Conservation (phyloP, 768 basidiomycete genomes). For the Phaeotremella skinneri region DNA sequence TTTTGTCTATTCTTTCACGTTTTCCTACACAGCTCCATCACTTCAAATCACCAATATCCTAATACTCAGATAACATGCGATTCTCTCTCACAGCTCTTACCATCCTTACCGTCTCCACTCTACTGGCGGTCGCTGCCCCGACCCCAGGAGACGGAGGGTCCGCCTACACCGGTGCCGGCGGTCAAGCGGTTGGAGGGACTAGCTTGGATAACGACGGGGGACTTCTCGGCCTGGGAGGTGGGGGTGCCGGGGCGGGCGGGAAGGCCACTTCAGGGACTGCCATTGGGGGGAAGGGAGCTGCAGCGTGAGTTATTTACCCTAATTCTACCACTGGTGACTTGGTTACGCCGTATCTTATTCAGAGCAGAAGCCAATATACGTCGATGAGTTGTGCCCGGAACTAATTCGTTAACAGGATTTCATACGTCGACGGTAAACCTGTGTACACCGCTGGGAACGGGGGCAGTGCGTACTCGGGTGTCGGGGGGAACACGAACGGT, state of each 20-base stretch:
- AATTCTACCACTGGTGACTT: too few species aligned
- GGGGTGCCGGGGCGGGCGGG: conserved; percentile 42
- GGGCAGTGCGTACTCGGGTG: conserved; percentile 39
- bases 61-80: conserved; percentile 35
- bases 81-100: conserved; percentile 22
- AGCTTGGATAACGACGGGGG: conserved; percentile 9
- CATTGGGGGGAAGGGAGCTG: conserved; percentile 26
- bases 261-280: conserved; percentile 37
- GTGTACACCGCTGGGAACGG: conserved; percentile 24
- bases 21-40: conserved; percentile 3
- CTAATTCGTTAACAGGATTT: conserved; percentile 6
- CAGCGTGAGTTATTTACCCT: conserved; percentile 11
- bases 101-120: conserved; percentile 17
- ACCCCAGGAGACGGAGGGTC: conserved; percentile 25
- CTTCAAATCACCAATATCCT: too few species aligned
- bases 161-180: conserved; percentile 41
- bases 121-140: conserved; percentile 27
- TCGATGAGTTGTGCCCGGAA: too few species aligned
- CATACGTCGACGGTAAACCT: conserved; percentile 21
- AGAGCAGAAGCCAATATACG: too few species aligned
- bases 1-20: conserved; percentile 3
- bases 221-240: conserved; percentile 20
- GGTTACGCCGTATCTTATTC: too few species aligned
- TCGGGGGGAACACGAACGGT: conserved; percentile 40
- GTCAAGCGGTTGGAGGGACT: conserved; percentile 33